phyloP scores from a whole-genome alignment of 2,329 filamentous ascomycete genomes.

The Phaeosphaeria sp. region DNA sequence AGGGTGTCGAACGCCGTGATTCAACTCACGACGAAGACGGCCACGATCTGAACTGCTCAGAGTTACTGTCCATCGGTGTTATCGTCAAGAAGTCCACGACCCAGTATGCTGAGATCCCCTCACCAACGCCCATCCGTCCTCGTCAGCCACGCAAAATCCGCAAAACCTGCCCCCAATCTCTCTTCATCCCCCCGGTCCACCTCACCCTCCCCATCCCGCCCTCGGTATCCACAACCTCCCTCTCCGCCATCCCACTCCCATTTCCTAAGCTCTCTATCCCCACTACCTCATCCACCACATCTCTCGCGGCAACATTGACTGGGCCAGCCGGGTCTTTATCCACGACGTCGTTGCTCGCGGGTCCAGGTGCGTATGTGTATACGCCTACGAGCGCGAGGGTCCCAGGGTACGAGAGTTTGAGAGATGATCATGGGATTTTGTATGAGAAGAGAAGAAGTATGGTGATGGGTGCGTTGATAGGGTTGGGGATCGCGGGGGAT shows the following conservation, averaged over 20 bases:
- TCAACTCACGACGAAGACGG: not conserved
- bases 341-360: not conserved
- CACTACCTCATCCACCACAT: not conserved
- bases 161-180: not conserved
- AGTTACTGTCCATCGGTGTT: not conserved
- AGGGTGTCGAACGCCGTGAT: not conserved
- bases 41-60: not conserved
- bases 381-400: not conserved
- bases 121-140: too few relatives aligned
- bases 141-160: not conserved
- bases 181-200: not conserved
- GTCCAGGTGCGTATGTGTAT: slow-evolving; percentile 10
- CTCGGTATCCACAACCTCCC: not conserved
- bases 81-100: not conserved
- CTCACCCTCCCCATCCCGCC: not conserved
- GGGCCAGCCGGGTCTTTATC: not conserved
- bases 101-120: too few relatives aligned
- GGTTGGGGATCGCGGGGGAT: not conserved
- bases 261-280: not conserved
- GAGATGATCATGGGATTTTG: slow-evolving; percentile 6
- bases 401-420: slow-evolving; percentile 4
- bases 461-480: not conserved
- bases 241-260: not conserved
- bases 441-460: not conserved
- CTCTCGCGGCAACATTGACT: not conserved